These are phyloP conservation scores for Sclerotiophoma versabilis DNA, from an alignment of 2,329 filamentous ascomycete species.

Conservation along the genomic window DNA sequence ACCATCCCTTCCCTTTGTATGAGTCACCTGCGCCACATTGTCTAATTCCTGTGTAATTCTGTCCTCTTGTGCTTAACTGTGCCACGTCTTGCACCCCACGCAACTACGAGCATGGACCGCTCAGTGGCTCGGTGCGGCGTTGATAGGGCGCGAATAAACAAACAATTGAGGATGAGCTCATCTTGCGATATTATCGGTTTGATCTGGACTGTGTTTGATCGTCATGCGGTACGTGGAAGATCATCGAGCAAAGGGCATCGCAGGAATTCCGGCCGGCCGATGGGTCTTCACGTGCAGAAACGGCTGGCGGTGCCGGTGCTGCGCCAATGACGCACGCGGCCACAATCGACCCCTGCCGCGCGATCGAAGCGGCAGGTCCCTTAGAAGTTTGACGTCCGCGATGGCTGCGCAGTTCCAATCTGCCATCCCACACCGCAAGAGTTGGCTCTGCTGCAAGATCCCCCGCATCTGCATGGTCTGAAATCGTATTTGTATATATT, in stretches of 20 bases:
- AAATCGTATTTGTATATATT: conserved; percentile 29
- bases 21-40: no score
- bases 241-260: no score
- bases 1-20: no score
- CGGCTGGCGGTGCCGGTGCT: conserved; percentile 4
- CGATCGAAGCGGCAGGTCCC: conserved; percentile 16
- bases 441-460: conserved; percentile 13
- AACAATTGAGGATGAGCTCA: background rate
- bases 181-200: background rate
- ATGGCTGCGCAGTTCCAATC: conserved; percentile 14
- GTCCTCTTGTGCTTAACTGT: background rate
- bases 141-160: no score
- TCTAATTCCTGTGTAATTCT: no score
- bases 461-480: conserved; percentile 25
- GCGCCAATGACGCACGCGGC: conserved; percentile 13
- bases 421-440: conserved; percentile 19
- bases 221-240: no score
- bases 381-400: conserved; percentile 18
- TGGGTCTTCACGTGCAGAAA: conserved; percentile 14
- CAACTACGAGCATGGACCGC: background rate
- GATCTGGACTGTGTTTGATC: background rate
- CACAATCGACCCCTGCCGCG: conserved; percentile 11
- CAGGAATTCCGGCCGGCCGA: no score
- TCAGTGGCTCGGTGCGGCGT: background rate
- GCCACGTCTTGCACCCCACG: background rate